Conservation (phyloP, 495 filamentous ascomycete species). For the Tuber magnatum region DNA sequence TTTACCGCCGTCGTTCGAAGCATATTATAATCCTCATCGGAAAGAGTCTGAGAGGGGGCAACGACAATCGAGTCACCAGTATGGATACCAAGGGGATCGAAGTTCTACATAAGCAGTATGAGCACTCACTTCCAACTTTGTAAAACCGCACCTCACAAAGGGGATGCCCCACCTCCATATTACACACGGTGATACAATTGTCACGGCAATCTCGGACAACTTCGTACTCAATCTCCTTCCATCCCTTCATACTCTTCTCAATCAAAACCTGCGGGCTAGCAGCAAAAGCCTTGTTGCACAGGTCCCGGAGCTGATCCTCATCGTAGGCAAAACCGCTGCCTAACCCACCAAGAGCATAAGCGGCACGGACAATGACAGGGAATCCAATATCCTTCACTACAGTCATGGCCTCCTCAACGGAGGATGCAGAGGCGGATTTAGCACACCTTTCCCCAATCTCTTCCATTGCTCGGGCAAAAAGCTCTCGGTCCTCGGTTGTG, state of each 20-base stretch:
- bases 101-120: constrained; percentile 52
- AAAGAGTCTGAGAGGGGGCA: constrained; percentile 90
- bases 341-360: constrained; percentile 90
- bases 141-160: background rate
- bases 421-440: constrained; percentile 86
- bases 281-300: constrained; percentile 92
- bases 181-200: constrained; percentile 99
- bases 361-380: constrained; percentile 93
- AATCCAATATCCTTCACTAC: constrained; percentile 86
- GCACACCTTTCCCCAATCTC: constrained; percentile 97
- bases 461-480: constrained; percentile 97
- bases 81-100: constrained; percentile 95
- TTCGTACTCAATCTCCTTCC: constrained; percentile 99
- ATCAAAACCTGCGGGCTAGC: constrained; percentile 93
- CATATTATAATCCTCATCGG: constrained; percentile 99
- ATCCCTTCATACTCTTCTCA: constrained; percentile 98
- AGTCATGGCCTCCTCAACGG: constrained; percentile 71
- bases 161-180: constrained; percentile 63
- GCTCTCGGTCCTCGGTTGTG: constrained; percentile 93
- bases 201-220: constrained; percentile 92
- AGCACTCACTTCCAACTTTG: constrained; percentile 5
- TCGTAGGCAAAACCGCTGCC: constrained; percentile 94
- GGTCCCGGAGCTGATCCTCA: constrained; percentile 72
- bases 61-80: constrained; percentile 98
- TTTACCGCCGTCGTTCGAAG: constrained; percentile 96